phyloP scores from a whole-genome alignment of 768 basidiomycete species.

The Mycena galericulata region DNA sequence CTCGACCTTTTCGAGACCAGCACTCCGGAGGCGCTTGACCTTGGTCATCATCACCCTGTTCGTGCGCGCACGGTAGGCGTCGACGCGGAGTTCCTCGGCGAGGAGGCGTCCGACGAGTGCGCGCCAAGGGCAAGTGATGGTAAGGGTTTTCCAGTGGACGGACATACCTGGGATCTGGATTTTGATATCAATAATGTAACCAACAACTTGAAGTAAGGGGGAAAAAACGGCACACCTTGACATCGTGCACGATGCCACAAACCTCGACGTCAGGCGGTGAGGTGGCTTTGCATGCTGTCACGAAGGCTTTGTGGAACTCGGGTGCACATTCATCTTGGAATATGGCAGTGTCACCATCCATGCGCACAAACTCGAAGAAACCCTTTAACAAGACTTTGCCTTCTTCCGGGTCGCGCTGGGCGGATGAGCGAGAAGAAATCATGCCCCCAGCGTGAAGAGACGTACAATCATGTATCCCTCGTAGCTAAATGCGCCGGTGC shows the following conservation, averaged over 20 bases:
- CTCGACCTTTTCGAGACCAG: neutral
- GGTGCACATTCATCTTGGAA: neutral
- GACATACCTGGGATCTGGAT: slow-evolving; percentile 20
- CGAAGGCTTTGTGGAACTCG: slow-evolving; percentile 4
- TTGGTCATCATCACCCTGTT: slow-evolving; percentile 6
- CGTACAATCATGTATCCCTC: slow-evolving; percentile 11
- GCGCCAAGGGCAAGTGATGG: slow-evolving; percentile 28
- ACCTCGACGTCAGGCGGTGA: slow-evolving; percentile 22
- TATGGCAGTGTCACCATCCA: slow-evolving; percentile 19
- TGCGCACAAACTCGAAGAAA: slow-evolving; percentile 10
- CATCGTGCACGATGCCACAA: slow-evolving; percentile 18
- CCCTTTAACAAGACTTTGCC: slow-evolving; percentile 20
- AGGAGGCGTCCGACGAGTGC: slow-evolving; percentile 21
- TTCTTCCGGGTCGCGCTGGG: neutral
- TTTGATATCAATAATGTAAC: neutral
- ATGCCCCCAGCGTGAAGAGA: neutral
- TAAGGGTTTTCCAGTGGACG: slow-evolving; percentile 29
- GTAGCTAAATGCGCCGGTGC: neutral
- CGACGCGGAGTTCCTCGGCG: slow-evolving; percentile 30
- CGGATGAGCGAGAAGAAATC: neutral
- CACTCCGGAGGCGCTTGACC: slow-evolving; percentile 12
- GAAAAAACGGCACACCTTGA: neutral
- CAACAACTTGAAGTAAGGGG: too few relatives aligned
- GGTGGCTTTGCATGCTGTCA: neutral
- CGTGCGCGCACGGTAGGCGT: neutral